phyloP scores from a whole-genome alignment of 768 basidiomycete species.

The Boletus fagicola region DNA sequence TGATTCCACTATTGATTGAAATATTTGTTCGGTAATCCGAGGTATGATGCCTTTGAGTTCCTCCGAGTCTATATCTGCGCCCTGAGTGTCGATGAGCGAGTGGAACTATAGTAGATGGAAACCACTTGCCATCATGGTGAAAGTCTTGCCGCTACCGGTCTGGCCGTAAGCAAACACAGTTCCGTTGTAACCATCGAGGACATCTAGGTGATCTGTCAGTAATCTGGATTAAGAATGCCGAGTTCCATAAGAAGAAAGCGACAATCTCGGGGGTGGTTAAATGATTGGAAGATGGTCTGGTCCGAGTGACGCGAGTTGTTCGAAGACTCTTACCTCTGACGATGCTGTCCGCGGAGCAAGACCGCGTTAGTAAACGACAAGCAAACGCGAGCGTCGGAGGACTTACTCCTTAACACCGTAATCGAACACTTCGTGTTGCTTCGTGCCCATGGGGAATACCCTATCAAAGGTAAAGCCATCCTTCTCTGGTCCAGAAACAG shows the following conservation, averaged over 20 bases:
- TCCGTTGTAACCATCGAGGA: constrained; percentile 97
- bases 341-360: constrained; percentile 49
- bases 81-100: constrained; percentile 47
- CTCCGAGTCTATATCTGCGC: constrained; percentile 94
- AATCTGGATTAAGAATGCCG: constrained; percentile 1
- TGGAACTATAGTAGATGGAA: constrained; percentile 2
- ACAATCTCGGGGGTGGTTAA: constrained; percentile 2
- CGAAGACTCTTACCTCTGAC: constrained; percentile 68
- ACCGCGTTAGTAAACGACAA: constrained; percentile 19
- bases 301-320: constrained; percentile 1
- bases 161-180: constrained; percentile 98
- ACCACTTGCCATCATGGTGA: constrained; percentile 91
- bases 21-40: constrained; percentile 98
- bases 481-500: constrained; percentile 83
- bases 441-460: constrained; percentile 89
- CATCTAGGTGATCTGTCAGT: constrained; percentile 57
- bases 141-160: constrained; percentile 95
- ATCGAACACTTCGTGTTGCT: constrained; percentile 94
- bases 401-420: constrained; percentile 97
- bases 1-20: constrained; percentile 94
- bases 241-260: neutral
- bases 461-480: constrained; percentile 98
- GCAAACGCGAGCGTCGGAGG: constrained; percentile 1
- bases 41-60: constrained; percentile 96
- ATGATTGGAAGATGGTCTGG: neutral